A percentile compares a stretch with the other conserved stretches of the same genome.
Conservation (phyloP, 306 rosid species). For the Castanea mollissima region DNA sequence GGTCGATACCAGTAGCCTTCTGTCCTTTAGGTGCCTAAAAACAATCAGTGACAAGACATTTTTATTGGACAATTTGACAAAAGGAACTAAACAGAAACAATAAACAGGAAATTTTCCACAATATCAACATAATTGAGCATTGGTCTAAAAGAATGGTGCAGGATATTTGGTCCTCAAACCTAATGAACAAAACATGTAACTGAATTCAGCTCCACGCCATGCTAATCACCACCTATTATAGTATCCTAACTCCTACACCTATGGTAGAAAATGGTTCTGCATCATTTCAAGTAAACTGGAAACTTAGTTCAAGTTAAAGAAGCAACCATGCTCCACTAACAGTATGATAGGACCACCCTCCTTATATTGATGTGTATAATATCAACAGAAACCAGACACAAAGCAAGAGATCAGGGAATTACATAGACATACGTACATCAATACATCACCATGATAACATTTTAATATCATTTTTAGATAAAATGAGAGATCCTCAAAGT, state of each 20-base stretch:
- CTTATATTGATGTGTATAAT: neutral
- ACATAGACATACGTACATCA: neutral
- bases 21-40: conserved; percentile 76
- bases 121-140: neutral
- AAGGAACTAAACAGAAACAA: conserved; percentile 3
- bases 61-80: neutral
- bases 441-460: neutral
- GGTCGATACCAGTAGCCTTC: conserved; percentile 69
- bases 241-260: neutral
- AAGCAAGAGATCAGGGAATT: neutral
- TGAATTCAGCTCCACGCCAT: neutral
- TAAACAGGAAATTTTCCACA: neutral
- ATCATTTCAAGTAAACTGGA: neutral
- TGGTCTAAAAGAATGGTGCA: conserved; percentile 6
- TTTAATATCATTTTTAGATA: neutral
- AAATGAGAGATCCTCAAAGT: neutral
- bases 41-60: conserved; percentile 9
- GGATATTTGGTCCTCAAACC: neutral
- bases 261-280: neutral
- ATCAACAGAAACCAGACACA: neutral
- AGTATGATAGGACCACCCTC: neutral
- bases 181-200: neutral
- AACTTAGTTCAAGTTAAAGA: neutral
- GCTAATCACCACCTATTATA: neutral
- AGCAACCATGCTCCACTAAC: neutral